Conservation (phyloP, 2,329 filamentous ascomycete species). For the Fusarium multiceps region DNA sequence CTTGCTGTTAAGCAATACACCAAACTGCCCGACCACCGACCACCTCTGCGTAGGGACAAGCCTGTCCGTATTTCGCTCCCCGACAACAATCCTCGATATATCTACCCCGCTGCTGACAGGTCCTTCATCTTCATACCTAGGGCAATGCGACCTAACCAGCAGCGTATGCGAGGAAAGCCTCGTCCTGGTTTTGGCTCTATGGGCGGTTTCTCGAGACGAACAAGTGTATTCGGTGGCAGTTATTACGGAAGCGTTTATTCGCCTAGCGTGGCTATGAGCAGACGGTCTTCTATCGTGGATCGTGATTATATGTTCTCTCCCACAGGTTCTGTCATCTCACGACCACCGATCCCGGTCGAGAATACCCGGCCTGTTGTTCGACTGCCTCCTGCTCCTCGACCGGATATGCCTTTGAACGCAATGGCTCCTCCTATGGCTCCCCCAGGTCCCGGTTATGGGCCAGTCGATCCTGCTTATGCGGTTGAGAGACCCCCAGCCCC, state of each 20-base stretch:
- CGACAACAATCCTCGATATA: conserved; percentile 81
- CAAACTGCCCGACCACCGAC: conserved; percentile 92
- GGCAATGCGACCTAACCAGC: conserved; percentile 91
- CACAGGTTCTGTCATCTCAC: conserved; percentile 79
- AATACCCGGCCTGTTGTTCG: conserved; percentile 79
- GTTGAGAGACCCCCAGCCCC: conserved; percentile 25
- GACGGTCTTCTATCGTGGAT: conserved; percentile 79
- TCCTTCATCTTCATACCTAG: conserved; percentile 99
- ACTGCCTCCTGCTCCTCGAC: conserved; percentile 72
- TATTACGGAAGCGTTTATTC: conserved; percentile 83
- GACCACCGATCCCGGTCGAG: conserved; percentile 71
- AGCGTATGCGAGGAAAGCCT: conserved; percentile 77
- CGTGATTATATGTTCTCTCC: conserved; percentile 84
- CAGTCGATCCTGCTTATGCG: conserved; percentile 31
- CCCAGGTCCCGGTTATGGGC: conserved; percentile 11
- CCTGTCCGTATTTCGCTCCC: conserved; percentile 94
- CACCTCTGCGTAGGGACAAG: conserved; percentile 93
- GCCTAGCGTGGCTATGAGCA: conserved; percentile 87
- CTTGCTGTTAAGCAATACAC: conserved; percentile 91
- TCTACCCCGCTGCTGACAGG: conserved; percentile 88
- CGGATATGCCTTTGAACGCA: conserved; percentile 42
- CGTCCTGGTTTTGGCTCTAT: conserved; percentile 76
- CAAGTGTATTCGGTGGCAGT: conserved; percentile 81
- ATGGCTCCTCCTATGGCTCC: conserved; percentile 26
- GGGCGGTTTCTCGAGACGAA: conserved; percentile 77